phyloP scores from a whole-genome alignment of 768 basidiomycete genomes.

The Leccinellum luteum region DNA sequence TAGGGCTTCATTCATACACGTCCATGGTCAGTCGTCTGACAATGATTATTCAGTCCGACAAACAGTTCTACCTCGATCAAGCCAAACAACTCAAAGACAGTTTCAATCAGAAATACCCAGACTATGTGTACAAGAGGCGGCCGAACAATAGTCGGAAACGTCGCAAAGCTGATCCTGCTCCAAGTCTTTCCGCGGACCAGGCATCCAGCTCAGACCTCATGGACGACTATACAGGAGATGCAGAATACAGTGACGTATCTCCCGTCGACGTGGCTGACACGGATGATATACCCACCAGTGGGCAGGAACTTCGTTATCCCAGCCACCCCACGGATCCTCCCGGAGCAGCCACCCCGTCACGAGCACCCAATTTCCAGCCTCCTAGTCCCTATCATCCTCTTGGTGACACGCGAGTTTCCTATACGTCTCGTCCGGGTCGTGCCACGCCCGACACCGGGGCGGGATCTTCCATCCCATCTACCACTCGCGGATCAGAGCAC shows the following conservation, averaged over 20 bases:
- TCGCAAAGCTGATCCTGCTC: slow-evolving; percentile 39
- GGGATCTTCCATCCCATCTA: slow-evolving; percentile 19
- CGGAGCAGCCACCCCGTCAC: slow-evolving; percentile 10
- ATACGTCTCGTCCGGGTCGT: slow-evolving; percentile 26
- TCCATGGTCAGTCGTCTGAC: slow-evolving; percentile 14
- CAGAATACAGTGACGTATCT: slow-evolving; percentile 39
- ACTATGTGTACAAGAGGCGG: slow-evolving; percentile 85
- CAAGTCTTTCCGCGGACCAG: slow-evolving; percentile 30
- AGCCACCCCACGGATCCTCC: slow-evolving; percentile 22
- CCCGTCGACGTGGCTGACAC: slow-evolving; percentile 34
- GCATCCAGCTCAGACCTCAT: slow-evolving; percentile 30
- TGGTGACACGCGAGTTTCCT: slow-evolving; percentile 27
- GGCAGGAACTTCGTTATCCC: slow-evolving; percentile 22
- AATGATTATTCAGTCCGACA: slow-evolving; percentile 53
- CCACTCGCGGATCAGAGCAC: slow-evolving; percentile 27
- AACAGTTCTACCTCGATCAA: slow-evolving; percentile 86
- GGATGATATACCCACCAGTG: slow-evolving; percentile 18
- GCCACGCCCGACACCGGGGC: slow-evolving; percentile 26
- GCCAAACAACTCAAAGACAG: slow-evolving; percentile 83
- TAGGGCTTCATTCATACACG: slow-evolving; percentile 25
- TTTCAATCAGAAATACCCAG: slow-evolving; percentile 83
- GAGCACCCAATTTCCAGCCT: slow-evolving; percentile 25
- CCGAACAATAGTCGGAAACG: slow-evolving; percentile 84
- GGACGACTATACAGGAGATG: slow-evolving; percentile 29
- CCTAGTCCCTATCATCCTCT: slow-evolving; percentile 27